Percentiles rank a stretch among this genome's conserved stretches.
Evolutionary conservation across 768 basidiomycete species (phyloP).

Genomic region (Phanerochaete sordida): DNA sequence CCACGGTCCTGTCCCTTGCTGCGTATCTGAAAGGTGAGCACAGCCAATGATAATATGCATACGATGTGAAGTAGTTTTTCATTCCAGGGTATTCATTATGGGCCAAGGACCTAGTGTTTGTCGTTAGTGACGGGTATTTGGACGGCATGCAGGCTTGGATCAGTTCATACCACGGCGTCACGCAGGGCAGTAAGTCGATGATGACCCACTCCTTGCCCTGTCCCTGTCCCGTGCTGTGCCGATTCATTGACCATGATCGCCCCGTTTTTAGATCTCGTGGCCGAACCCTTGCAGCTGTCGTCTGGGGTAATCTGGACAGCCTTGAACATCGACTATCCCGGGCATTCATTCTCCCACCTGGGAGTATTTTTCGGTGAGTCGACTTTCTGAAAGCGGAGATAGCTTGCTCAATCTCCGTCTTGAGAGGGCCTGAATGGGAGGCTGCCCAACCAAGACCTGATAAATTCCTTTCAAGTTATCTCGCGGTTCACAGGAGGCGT

Average conservation of each 20-base stretch:
- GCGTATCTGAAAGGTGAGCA: conserved; percentile 73
- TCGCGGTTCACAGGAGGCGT: conserved; percentile 71
- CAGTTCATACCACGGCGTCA: conserved; percentile 70
- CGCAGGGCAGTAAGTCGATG: conserved; percentile 54
- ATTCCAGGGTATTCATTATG: conserved; percentile 77
- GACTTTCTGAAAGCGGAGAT: background rate
- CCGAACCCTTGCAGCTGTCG: conserved; percentile 55
- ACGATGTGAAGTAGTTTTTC: background rate
- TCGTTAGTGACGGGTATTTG: conserved; percentile 83
- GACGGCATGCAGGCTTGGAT: conserved; percentile 96
- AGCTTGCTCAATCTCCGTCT: background rate
- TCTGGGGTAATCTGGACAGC: conserved; percentile 97
- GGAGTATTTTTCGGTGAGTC: conserved; percentile 89
- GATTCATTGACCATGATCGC: background rate
- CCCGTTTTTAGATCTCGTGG: conserved; percentile 52
- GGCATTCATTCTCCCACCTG: conserved; percentile 94
- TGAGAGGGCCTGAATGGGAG: conserved; percentile 94
- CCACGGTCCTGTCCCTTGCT: conserved; percentile 84
- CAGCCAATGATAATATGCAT: background rate
- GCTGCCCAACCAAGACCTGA: conserved; percentile 91
- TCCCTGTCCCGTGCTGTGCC: background rate
- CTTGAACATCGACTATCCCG: conserved; percentile 91
- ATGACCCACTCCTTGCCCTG: background rate
- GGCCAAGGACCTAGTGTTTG: conserved; percentile 92
- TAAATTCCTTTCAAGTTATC: conserved; percentile 78